Percentiles rank a stretch among this genome's conserved stretches.
Evolutionary conservation across 495 filamentous ascomycete genomes (phyloP).

Genomic region (Xylaria scruposa): DNA sequence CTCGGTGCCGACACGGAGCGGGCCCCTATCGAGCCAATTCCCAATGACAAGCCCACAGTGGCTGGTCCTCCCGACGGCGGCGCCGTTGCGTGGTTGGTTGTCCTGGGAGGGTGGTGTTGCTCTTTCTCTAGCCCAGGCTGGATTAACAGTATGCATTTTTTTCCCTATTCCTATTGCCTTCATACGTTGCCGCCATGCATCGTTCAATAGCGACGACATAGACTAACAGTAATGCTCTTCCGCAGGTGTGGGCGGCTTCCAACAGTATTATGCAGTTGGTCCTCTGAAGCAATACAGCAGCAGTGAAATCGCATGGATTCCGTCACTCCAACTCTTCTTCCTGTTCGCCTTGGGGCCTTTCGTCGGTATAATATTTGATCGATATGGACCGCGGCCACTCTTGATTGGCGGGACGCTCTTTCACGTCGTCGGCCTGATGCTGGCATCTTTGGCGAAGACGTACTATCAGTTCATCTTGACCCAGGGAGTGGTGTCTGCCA

Average conservation of each 20-base stretch:
- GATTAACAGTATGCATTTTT: neutral
- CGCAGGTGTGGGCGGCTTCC: constrained; percentile 38
- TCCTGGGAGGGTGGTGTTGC: constrained; percentile 33
- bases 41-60: neutral
- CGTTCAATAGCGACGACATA: neutral
- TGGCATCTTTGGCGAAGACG: constrained; percentile 47
- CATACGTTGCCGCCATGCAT: too few species aligned
- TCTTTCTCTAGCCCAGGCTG: constrained; percentile 38
- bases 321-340: constrained; percentile 39
- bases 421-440: constrained; percentile 19
- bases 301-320: constrained; percentile 46
- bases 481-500: constrained; percentile 56
- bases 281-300: constrained; percentile 35
- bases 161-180: neutral
- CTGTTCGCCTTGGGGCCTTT: constrained; percentile 45
- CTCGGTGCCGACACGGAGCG: neutral
- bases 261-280: constrained; percentile 35
- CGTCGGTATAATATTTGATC: constrained; percentile 43
- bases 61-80: constrained; percentile 39
- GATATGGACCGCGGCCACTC: constrained; percentile 37
- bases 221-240: neutral
- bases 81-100: constrained; percentile 41
- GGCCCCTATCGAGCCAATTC: neutral
- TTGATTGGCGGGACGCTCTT: constrained; percentile 35
- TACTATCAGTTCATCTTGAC: constrained; percentile 66